Conservation (phyloP, 2,329 filamentous ascomycete genomes). For the Ophiostoma australiae region DNA sequence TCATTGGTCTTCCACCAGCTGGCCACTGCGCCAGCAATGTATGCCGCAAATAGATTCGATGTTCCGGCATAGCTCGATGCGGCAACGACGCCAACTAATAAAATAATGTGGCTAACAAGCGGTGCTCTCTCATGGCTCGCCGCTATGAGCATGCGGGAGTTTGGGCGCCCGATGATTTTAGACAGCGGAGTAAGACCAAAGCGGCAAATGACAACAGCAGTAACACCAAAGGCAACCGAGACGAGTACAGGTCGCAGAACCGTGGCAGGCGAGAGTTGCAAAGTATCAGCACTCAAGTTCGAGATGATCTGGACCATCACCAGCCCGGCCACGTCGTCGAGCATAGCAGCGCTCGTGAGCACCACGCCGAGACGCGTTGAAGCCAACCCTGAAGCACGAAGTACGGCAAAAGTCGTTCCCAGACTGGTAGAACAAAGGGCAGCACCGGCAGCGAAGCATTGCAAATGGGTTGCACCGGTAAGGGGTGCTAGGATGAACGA, state of each 20-base stretch:
- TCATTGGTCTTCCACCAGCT: slow-evolving; percentile 54
- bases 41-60: slow-evolving; percentile 58
- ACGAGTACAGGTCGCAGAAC: slow-evolving; percentile 45
- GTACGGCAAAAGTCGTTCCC: slow-evolving; percentile 61
- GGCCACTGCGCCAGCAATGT: slow-evolving; percentile 54
- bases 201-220: slow-evolving; percentile 45
- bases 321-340: slow-evolving; percentile 74
- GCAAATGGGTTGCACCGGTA: slow-evolving; percentile 42
- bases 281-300: slow-evolving; percentile 46
- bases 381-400: slow-evolving; percentile 41
- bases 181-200: slow-evolving; percentile 43
- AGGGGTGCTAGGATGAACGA: slow-evolving; percentile 57
- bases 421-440: slow-evolving; percentile 69
- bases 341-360: slow-evolving; percentile 68
- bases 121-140: slow-evolving; percentile 35
- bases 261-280: slow-evolving; percentile 33
- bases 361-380: slow-evolving; percentile 52
- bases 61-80: slow-evolving; percentile 56
- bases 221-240: slow-evolving; percentile 47
- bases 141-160: slow-evolving; percentile 29
- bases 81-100: slow-evolving; percentile 48
- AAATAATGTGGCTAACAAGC: slow-evolving; percentile 44
- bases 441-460: slow-evolving; percentile 68
- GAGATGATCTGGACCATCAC: slow-evolving; percentile 74
- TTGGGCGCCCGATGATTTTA: slow-evolving; percentile 32